phyloP scores from a whole-genome alignment of 768 basidiomycete genomes.

The Clavaria fumosa region DNA sequence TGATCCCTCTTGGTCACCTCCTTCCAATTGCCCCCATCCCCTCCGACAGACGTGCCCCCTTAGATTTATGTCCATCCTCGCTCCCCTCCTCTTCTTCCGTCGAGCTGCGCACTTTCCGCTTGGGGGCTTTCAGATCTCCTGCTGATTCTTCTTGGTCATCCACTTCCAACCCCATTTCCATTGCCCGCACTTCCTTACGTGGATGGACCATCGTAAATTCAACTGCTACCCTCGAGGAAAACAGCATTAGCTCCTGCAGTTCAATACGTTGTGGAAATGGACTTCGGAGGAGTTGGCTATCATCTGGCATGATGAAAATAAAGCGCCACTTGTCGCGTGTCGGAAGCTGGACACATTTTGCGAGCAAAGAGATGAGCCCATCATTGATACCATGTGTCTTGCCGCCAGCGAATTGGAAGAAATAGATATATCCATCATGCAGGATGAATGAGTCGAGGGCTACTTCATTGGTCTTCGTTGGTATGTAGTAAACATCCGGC shows the following conservation, averaged over 20 bases:
- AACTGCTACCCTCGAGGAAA: neutral
- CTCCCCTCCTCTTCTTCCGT: too few species aligned
- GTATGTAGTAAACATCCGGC: constrained; percentile 8
- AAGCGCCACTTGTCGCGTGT: constrained; percentile 7
- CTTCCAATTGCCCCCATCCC: too few species aligned
- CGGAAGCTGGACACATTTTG: constrained; percentile 1
- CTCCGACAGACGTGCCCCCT: too few species aligned
- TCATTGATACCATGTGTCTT: constrained; percentile 5
- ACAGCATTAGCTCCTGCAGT: constrained; percentile 1
- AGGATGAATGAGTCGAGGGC: constrained; percentile 10
- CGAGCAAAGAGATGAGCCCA: constrained; percentile 3
- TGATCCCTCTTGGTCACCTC: too few species aligned
- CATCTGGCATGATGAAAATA: constrained; percentile 6
- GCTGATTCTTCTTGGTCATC: too few species aligned
- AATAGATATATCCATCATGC: constrained; percentile 8
- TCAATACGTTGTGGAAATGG: neutral
- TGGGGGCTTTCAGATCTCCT: too few species aligned
- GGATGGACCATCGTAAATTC: too few species aligned
- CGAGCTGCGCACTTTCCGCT: too few species aligned
- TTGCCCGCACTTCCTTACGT: too few species aligned
- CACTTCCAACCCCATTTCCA: too few species aligned
- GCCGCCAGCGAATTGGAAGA: constrained; percentile 8
- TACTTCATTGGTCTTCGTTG: constrained; percentile 6
- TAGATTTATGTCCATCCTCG: too few species aligned
- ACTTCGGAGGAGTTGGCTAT: neutral